These are phyloP conservation scores for Ustilago esculenta DNA, from an alignment of 1,284 basidiomycete genomes.

Conservation along the genomic window DNA sequence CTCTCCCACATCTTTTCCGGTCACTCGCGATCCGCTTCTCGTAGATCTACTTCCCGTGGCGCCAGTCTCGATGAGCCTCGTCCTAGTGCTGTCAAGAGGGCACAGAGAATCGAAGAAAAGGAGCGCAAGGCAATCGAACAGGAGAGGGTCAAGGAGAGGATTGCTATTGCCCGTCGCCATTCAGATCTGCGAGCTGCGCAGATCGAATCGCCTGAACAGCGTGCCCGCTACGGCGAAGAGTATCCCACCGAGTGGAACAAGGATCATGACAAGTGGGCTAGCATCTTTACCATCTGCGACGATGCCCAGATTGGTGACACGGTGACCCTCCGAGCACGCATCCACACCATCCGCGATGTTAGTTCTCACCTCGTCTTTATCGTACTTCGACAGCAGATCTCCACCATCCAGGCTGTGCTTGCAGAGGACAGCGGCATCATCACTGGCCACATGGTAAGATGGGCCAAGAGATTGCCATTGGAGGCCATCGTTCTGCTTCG, in stretches of 20 bases:
- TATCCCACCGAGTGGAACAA: slow-evolving; percentile 40
- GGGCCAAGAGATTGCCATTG: slow-evolving; percentile 57
- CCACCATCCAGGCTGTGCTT: slow-evolving; percentile 60
- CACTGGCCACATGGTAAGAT: slow-evolving; percentile 61
- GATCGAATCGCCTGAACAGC: slow-evolving; percentile 56
- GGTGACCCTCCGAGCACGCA: slow-evolving; percentile 52
- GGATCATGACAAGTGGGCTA: slow-evolving; percentile 30
- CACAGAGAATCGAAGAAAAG: slow-evolving; percentile 44
- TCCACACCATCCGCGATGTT: slow-evolving; percentile 60
- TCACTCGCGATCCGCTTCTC: slow-evolving; percentile 16
- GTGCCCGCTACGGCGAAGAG: slow-evolving; percentile 50
- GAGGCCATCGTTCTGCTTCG: slow-evolving; percentile 60
- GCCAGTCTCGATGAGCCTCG: slow-evolving; percentile 41
- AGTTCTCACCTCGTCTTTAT: slow-evolving; percentile 60
- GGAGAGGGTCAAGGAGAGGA: slow-evolving; percentile 26
- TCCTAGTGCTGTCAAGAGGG: slow-evolving; percentile 41
- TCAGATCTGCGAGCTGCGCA: slow-evolving; percentile 48
- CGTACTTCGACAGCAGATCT: slow-evolving; percentile 58
- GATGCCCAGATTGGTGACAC: slow-evolving; percentile 39
- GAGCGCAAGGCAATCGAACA: slow-evolving; percentile 46
- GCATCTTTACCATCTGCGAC: slow-evolving; percentile 31
- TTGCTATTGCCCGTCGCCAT: slow-evolving; percentile 38
- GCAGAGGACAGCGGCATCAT: slow-evolving; percentile 42
- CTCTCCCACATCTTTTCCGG: slow-evolving; percentile 50
- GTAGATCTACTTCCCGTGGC: slow-evolving; percentile 23